Conservation (phyloP, 331 rosid genomes). For the Arachis monticola region DNA sequence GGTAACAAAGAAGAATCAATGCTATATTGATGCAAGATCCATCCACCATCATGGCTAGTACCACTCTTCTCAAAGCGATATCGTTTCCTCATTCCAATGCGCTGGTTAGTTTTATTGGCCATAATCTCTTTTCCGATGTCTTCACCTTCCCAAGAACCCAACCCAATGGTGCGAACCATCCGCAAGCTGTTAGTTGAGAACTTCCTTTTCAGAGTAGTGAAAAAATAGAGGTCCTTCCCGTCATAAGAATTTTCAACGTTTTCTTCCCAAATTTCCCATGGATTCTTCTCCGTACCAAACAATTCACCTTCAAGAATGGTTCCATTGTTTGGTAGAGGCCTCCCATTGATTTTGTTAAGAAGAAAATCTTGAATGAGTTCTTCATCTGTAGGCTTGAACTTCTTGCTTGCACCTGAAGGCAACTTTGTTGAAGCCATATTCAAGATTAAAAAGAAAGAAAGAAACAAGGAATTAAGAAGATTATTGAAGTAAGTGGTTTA, state of each 20-base stretch:
- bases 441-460: no score
- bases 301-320: constrained; percentile 30
- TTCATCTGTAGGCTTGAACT: constrained; percentile 17
- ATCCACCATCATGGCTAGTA: background rate
- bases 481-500: no score
- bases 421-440: no score
- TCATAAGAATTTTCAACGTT: background rate
- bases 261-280: constrained; percentile 39
- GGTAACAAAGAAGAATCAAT: background rate
- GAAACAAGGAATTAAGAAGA: no score
- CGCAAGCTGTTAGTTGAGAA: background rate
- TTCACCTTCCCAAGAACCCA: constrained; percentile 35
- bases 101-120: background rate
- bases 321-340: background rate
- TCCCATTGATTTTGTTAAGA: constrained; percentile 3
- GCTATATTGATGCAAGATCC: constrained; percentile 37
- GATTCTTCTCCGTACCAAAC: constrained; percentile 1
- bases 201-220: constrained; percentile 24
- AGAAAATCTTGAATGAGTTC: constrained; percentile 23
- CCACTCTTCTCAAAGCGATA: constrained; percentile 33
- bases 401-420: background rate
- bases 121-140: background rate
- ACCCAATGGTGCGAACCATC: constrained; percentile 5
- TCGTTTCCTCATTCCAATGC: constrained; percentile 10
- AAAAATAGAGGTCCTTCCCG: constrained; percentile 34